phyloP scores from a whole-genome alignment of 306 rosid genomes.

The Rosa lucieae region DNA sequence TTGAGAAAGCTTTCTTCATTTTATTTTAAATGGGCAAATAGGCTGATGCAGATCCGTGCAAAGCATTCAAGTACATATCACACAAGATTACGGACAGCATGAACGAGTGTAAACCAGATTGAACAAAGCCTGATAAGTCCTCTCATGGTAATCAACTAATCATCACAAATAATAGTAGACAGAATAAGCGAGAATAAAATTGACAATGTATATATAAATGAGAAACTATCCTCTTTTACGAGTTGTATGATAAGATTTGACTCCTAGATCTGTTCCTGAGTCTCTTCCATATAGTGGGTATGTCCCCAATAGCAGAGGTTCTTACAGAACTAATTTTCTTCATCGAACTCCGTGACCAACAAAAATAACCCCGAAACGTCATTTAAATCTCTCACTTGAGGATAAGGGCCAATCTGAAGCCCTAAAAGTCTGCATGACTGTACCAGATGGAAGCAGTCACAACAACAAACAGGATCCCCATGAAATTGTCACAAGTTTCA shows the following conservation, averaged over 20 bases:
- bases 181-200: background rate
- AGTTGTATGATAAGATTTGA: background rate
- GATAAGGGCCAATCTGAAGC: constrained; percentile 4
- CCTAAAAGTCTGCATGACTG: constrained; percentile 5
- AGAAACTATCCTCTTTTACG: constrained; percentile 10
- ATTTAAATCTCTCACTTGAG: background rate
- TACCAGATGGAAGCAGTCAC: constrained; percentile 17
- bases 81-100: background rate
- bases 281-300: constrained; percentile 6
- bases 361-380: constrained; percentile 6
- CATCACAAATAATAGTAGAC: constrained; percentile 1
- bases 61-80: background rate
- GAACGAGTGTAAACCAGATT: background rate
- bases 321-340: constrained; percentile 14
- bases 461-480: constrained; percentile 25
- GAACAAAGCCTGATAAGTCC: background rate
- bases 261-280: constrained; percentile 8
- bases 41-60: background rate
- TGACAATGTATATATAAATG: constrained; percentile 12
- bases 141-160: background rate
- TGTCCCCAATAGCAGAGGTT: constrained; percentile 13
- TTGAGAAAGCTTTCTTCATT: background rate
- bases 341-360: constrained; percentile 10
- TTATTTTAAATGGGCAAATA: background rate
- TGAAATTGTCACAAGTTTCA: constrained; percentile 14